Evolutionary conservation across 768 basidiomycete genomes (phyloP).

Genomic region (Kwoniella sp.): DNA sequence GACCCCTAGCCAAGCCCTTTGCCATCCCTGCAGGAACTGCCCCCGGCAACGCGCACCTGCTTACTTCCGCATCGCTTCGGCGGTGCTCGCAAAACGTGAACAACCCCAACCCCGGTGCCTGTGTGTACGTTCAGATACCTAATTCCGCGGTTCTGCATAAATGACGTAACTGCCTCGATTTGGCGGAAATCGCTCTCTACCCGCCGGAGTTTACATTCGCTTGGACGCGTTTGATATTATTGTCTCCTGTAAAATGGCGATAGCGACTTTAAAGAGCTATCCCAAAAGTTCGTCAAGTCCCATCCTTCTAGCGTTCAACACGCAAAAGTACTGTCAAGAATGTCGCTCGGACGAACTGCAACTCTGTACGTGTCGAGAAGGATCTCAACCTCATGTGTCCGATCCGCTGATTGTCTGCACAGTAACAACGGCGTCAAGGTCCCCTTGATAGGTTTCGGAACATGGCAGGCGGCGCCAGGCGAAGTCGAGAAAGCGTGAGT

Average conservation of each 20-base stretch:
- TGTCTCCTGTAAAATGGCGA: no score
- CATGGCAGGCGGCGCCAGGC: slow-evolving; percentile 26
- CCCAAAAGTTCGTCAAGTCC: no score
- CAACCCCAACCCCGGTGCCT: not conserved
- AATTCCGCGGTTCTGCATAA: no score
- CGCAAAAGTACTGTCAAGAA: not conserved
- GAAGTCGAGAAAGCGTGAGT: slow-evolving; percentile 30
- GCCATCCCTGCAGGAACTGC: no score
- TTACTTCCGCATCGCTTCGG: no score
- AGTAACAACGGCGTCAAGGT: slow-evolving; percentile 25
- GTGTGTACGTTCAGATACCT: no score
- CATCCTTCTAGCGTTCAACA: no score
- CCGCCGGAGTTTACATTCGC: not conserved
- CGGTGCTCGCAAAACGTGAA: no score
- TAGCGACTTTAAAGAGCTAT: no score
- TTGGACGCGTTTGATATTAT: not conserved
- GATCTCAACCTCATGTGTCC: not conserved
- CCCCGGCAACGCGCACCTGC: no score
- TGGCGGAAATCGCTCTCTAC: not conserved
- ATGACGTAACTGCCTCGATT: not conserved
- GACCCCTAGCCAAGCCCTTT: no score
- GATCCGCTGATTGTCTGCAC: slow-evolving; percentile 2
- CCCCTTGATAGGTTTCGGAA: slow-evolving; percentile 29
- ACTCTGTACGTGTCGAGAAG: slow-evolving; percentile 16
- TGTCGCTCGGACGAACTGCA: slow-evolving; percentile 13